These are phyloP conservation scores for Boletus sp. DNA, from an alignment of 768 basidiomycete species.

Conservation along the genomic window DNA sequence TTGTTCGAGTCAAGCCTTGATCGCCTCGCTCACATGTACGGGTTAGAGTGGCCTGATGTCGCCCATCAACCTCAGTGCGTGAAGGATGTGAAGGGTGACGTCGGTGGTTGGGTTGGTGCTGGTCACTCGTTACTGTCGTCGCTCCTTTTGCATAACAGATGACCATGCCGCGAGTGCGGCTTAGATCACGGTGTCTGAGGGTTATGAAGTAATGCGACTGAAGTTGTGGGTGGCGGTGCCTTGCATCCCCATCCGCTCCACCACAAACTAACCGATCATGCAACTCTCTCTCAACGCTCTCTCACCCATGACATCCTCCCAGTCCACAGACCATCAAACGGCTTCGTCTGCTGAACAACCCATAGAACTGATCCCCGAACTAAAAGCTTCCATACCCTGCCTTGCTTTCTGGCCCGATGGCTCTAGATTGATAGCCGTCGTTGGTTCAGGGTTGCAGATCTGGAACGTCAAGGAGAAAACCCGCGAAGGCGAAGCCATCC, in stretches of 20 bases:
- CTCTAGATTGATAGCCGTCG: slow-evolving; percentile 24
- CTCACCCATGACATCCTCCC: slow-evolving; percentile 14
- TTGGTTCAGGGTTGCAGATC: slow-evolving; percentile 26
- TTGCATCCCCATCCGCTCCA: not conserved
- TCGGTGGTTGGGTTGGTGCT: not conserved
- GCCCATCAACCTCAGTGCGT: not conserved
- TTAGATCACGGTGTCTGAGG: not conserved
- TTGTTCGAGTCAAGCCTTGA: not conserved
- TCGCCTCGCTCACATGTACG: not conserved
- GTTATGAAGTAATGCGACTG: slow-evolving; percentile 15
- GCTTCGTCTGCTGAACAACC: slow-evolving; percentile 4
- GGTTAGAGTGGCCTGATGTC: too few relatives aligned
- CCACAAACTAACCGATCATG: slow-evolving; percentile 1
- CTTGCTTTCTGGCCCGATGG: slow-evolving; percentile 28
- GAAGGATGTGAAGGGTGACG: not conserved
- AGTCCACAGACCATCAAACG: not conserved
- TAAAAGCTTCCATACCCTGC: slow-evolving; percentile 15
- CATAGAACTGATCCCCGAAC: slow-evolving; percentile 19
- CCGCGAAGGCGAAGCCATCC: slow-evolving; percentile 22
- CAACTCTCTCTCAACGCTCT: slow-evolving; percentile 5
- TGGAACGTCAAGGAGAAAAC: slow-evolving; percentile 24
- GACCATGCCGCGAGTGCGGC: not conserved
- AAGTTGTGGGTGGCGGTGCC: slow-evolving; percentile 14
- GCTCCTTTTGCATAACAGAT: not conserved
- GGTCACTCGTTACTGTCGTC: not conserved